Base-by-base conservation (phyloP, 2,329 filamentous ascomycete species). In the Talaromyces marneffei region DNA sequence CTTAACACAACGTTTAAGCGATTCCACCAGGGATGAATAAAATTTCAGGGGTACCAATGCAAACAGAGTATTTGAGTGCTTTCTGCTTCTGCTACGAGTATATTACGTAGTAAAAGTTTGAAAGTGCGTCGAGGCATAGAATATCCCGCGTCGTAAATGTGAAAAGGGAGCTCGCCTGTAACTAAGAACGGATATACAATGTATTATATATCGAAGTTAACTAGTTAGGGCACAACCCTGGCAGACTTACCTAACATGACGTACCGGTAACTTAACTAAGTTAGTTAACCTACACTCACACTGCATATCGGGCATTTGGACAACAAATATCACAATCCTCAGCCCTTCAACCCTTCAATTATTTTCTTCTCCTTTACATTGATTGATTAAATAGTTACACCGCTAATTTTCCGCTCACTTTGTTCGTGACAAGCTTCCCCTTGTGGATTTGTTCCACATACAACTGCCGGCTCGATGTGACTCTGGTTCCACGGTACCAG, bases 161-260 rank as follows among this genome's bases (percentile, higher is more conserved):
- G 27, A 12, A 46, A 46, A 25, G 42, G 16, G 20, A 6, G 5
- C 14, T 44, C 42, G 20, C 20, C 23, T 25, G 42, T 16, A 52
- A 33, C 8, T n/a, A n/a, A n/a, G 16, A 20, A 46, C 23, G 6
- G n/a, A 14, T 53, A 33, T 53, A n/a, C n/a, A n/a, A n/a, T n/a
- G n/a, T n/a, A n/a, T n/a, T n/a, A n/a, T n/a, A n/a, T n/a, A n/a
- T n/a, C n/a, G n/a, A n/a, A n/a, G n/a, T n/a, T n/a, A n/a, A n/a
- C n/a, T n/a, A n/a, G n/a, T n/a, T n/a, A 53, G 50, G 50, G 50
- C 50, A 53, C n/a, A 53, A 29, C 50, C 50, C 50, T 53, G 29
- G 12, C 20, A 35, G 29, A 33, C 20, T 14, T 48, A 10, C 20
- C 23, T 48, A 10, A 48, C 14, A 25, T 16, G n/a, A n/a, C n/a